Evolutionary conservation across 306 rosid genomes (phyloP).

Genomic region (Abrus precatorius): DNA sequence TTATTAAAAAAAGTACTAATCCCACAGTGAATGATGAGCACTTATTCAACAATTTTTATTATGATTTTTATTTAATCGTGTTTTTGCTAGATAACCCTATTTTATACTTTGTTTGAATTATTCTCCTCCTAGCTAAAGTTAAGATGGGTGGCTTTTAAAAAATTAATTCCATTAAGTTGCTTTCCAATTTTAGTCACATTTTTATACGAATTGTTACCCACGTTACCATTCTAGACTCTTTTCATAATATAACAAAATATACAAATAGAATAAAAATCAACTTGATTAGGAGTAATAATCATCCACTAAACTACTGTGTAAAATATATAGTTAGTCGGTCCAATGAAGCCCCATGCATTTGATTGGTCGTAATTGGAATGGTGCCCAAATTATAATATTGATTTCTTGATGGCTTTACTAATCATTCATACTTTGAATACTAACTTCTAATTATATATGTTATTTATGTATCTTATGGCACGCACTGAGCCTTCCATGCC

Average conservation of each 20-base stretch:
- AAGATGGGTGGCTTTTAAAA: conserved; percentile 43
- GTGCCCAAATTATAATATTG: conserved; percentile 26
- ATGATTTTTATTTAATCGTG: neutral
- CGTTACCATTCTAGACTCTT: conserved; percentile 43
- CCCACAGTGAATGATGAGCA: too few relatives aligned
- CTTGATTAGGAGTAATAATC: conserved; percentile 38
- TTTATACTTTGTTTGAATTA: conserved; percentile 53
- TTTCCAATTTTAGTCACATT: conserved; percentile 42
- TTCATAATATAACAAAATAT: conserved; percentile 20
- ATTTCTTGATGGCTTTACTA: conserved; percentile 42
- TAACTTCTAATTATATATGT: conserved; percentile 17
- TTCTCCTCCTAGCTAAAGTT: conserved; percentile 47
- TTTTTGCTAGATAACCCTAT: conserved; percentile 9
- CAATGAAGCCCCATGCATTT: conserved; percentile 39
- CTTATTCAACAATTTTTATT: conserved; percentile 25
- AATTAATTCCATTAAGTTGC: conserved; percentile 39
- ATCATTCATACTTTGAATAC: conserved; percentile 42
- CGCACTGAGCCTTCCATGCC: conserved; percentile 16
- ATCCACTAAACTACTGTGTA: conserved; percentile 34
- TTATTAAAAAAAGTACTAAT: too few relatives aligned
- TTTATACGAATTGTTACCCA: conserved; percentile 41
- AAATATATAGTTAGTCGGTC: conserved; percentile 38
- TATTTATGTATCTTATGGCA: neutral
- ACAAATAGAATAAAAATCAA: conserved; percentile 13
- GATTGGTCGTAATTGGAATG: conserved; percentile 45